phyloP scores from a whole-genome alignment of 768 basidiomycete species.

The Termitomyces sp. region DNA sequence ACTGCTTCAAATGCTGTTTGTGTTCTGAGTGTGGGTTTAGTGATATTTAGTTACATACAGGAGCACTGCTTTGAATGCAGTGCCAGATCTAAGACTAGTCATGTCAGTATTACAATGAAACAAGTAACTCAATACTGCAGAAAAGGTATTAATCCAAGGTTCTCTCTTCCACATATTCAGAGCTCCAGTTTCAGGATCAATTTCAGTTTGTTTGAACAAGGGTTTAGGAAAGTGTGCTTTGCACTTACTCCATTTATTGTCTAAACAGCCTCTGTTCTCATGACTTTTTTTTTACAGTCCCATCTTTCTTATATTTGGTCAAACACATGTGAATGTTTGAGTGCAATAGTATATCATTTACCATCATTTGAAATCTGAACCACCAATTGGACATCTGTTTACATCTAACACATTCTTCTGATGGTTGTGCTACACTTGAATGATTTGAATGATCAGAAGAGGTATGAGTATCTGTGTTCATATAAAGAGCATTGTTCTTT shows the following conservation, averaged over 20 bases:
- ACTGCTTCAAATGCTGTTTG: no score
- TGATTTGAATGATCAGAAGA: no score
- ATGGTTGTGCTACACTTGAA: no score
- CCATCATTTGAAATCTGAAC: no score
- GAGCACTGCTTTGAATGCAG: constrained; percentile 32
- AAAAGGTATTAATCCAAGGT: constrained; percentile 32
- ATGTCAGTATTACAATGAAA: constrained; percentile 35
- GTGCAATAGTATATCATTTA: no score
- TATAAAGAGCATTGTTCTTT: no score
- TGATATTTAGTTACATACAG: constrained; percentile 41
- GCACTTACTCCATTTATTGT: constrained; percentile 26
- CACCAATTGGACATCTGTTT: constrained; percentile 13
- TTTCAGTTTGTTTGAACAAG: constrained; percentile 12
- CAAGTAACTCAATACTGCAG: constrained; percentile 25
- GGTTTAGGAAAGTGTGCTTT: constrained; percentile 31
- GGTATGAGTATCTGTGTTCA: no score
- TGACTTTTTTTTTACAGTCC: constrained; percentile 3
- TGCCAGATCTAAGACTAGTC: constrained; percentile 33
- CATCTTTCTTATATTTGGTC: constrained; percentile 9
- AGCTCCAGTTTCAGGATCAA: constrained; percentile 25
- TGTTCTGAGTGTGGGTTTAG: no score
- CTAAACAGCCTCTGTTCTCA: constrained; percentile 19
- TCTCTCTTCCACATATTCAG: constrained; percentile 30
- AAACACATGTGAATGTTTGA: constrained; percentile 28
- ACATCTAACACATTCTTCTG: no score